Conservation (phyloP, 208 protist genomes). For the Leishmania mexicana region DNA sequence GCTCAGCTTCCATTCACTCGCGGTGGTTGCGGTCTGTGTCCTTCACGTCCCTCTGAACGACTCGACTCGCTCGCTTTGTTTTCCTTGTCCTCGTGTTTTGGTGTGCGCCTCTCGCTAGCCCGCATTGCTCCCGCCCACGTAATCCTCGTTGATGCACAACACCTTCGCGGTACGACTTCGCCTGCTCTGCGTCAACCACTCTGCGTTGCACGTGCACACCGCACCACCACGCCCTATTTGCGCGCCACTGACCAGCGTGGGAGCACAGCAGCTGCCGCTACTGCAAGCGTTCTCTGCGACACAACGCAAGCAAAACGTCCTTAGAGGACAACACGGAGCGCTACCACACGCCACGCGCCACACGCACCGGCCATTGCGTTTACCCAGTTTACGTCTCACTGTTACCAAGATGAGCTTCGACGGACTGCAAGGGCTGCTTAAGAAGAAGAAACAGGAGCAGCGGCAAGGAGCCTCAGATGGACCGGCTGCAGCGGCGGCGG, state of each 20-base stretch:
- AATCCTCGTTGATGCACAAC: neutral
- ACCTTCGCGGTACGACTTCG: neutral
- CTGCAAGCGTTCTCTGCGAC: neutral
- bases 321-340: neutral
- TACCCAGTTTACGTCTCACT: neutral
- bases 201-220: neutral
- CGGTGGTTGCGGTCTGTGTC: too few relatives aligned
- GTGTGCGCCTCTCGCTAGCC: neutral
- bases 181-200: neutral
- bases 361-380: neutral
- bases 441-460: slow-evolving; percentile 31
- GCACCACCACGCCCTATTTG: neutral
- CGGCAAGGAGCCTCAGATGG: neutral
- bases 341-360: neutral
- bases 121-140: neutral
- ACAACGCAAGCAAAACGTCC: neutral
- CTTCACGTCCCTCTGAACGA: neutral
- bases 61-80: neutral
- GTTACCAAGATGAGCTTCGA: slow-evolving; percentile 33
- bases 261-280: neutral
- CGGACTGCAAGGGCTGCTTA: slow-evolving; percentile 33
- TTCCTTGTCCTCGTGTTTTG: neutral
- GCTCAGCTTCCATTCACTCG: too few relatives aligned
- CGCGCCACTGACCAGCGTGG: neutral
- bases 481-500: neutral